Conservation (phyloP, 306 rosid species). For the Malus domestica region DNA sequence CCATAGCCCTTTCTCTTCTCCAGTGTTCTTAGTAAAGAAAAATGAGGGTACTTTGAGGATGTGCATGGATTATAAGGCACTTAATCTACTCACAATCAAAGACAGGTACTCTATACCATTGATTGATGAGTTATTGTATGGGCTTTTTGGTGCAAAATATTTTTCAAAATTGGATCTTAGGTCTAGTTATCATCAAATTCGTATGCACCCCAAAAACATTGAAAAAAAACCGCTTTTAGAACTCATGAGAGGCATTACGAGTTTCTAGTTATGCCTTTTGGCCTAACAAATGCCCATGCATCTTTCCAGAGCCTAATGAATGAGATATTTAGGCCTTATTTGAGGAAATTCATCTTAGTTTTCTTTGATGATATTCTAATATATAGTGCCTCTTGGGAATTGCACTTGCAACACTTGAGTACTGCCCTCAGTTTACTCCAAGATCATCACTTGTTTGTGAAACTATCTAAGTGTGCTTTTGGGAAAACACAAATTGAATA, state of each 20-base stretch:
- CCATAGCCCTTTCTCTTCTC: fast-evolving
- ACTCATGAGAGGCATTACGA: neutral
- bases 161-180: neutral
- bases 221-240: neutral
- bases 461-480: neutral
- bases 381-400: neutral
- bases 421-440: neutral
- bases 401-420: neutral
- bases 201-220: no score
- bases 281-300: neutral
- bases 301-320: neutral
- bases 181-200: neutral
- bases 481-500: neutral
- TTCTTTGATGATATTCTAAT: no score
- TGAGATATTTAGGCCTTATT: neutral
- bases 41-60: neutral
- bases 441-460: neutral
- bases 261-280: neutral
- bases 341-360: neutral
- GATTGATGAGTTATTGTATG: neutral
- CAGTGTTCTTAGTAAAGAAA: neutral
- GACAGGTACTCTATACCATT: neutral
- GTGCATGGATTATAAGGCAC: neutral
- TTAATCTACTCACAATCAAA: no score
- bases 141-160: neutral